Evolutionary conservation across 73 alveolate genomes (phyloP).

Genomic region (Durusdinium trenchii): DNA sequence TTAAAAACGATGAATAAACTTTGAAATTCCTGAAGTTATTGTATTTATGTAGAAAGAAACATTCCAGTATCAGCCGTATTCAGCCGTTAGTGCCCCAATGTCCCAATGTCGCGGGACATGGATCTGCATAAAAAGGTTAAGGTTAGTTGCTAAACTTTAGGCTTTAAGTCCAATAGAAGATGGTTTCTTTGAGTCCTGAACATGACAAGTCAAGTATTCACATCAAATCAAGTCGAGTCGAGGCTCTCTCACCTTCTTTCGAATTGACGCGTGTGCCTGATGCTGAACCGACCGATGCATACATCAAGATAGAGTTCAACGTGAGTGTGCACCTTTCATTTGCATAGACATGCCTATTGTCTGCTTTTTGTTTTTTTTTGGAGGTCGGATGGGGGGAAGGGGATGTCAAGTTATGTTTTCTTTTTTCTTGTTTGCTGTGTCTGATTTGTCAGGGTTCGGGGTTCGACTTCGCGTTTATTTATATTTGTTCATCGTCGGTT

Average conservation of each 20-base stretch:
- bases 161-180: too few species aligned
- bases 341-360: not conserved
- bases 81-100: not conserved
- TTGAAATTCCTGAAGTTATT: not conserved
- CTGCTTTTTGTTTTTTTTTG: not conserved
- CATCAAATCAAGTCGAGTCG: not conserved
- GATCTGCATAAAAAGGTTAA: not conserved
- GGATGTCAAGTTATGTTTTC: too few species aligned
- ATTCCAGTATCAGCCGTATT: not conserved
- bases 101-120: too few species aligned
- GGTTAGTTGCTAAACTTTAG: too few species aligned
- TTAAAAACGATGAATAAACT: not conserved
- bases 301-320: not conserved
- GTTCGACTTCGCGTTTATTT: not conserved
- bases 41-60: not conserved
- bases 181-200: too few species aligned
- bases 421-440: not conserved
- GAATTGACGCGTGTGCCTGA: not conserved
- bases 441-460: not conserved
- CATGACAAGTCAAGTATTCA: not conserved
- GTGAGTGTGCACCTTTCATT: not conserved
- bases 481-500: not conserved
- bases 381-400: not conserved
- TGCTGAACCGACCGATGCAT: too few species aligned
- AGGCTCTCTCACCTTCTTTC: not conserved